Conservation (phyloP, 768 basidiomycete species). For the Boletus patriciae region DNA sequence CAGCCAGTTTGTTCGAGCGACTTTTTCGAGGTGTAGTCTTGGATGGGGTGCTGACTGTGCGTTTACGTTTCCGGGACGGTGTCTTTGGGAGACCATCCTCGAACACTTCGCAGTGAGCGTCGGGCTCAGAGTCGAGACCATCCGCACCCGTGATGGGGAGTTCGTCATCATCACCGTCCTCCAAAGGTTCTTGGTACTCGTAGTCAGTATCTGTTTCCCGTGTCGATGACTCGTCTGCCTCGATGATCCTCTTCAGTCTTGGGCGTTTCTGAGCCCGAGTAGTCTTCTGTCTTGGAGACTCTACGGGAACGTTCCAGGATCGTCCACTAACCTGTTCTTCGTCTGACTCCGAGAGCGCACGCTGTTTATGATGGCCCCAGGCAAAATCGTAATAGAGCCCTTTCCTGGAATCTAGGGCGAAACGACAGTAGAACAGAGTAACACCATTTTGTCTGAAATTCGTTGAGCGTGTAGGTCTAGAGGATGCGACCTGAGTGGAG, state of each 20-base stretch:
- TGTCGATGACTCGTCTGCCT: conserved; percentile 24
- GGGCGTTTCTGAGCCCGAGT: conserved; percentile 19
- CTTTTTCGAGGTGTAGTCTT: conserved; percentile 38
- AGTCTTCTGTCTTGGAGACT: conserved; percentile 13
- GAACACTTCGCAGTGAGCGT: conserved; percentile 25
- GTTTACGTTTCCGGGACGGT: conserved; percentile 56
- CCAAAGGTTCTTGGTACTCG: conserved; percentile 21
- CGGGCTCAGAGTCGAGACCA: conserved; percentile 28
- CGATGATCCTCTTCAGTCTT: conserved; percentile 20
- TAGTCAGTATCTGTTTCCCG: conserved; percentile 23
- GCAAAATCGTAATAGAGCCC: conserved; percentile 63
- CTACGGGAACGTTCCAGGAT: conserved; percentile 47
- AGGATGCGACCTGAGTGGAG: conserved; percentile 7
- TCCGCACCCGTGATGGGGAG: conserved; percentile 13
- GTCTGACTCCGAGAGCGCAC: conserved; percentile 34
- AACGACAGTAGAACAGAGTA: conserved; percentile 51
- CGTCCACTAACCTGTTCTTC: conserved; percentile 39
- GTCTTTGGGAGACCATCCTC: conserved; percentile 44
- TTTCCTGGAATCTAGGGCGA: conserved; percentile 56
- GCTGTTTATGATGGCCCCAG: conserved; percentile 52
- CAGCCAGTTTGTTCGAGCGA: conserved; percentile 44
- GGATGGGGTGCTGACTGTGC: conserved; percentile 27
- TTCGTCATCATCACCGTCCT: conserved; percentile 23
- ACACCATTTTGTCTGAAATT: conserved; percentile 19
- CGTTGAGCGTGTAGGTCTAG: conserved; percentile 14